Evolutionary conservation across 2,329 filamentous ascomycete species (phyloP).

Genomic region (Nannizzia gypsea): DNA sequence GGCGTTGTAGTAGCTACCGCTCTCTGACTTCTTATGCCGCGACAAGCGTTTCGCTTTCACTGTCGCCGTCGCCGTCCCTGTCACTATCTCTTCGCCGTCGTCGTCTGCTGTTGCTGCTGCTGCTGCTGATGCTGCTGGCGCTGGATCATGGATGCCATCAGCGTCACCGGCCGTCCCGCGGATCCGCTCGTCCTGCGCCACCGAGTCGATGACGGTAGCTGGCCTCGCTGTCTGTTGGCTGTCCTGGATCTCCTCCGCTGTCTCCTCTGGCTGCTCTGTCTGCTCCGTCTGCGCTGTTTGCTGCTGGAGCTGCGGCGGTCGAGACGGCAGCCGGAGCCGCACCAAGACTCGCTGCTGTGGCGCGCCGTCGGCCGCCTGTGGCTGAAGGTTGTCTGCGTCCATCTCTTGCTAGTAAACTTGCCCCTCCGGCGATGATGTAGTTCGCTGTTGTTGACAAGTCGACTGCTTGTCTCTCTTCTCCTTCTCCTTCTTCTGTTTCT

Average conservation of each 20-base stretch:
- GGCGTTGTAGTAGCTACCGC: neutral
- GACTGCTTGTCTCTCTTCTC: no score
- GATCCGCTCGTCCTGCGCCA: neutral
- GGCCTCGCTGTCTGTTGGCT: no score
- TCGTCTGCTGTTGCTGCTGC: neutral
- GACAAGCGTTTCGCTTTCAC: no score
- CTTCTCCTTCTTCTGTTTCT: no score
- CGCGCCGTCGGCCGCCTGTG: neutral
- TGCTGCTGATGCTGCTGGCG: neutral
- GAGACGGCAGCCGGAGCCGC: neutral
- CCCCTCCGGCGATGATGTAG: neutral
- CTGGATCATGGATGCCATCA: conserved; percentile 5
- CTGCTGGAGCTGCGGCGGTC: neutral
- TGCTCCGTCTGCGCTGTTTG: neutral
- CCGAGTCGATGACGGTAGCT: neutral
- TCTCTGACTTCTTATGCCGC: neutral
- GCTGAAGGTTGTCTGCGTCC: neutral
- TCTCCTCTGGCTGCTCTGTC: neutral
- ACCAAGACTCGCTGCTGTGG: neutral
- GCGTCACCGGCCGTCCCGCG: neutral
- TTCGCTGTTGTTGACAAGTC: neutral
- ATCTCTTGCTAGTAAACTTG: neutral
- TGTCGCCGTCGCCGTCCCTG: neutral
- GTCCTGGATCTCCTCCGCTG: no score
- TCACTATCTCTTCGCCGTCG: neutral